Evolutionary conservation across 73 alveolate species (phyloP).

Genomic region (Tetrahymena malaccensis): DNA sequence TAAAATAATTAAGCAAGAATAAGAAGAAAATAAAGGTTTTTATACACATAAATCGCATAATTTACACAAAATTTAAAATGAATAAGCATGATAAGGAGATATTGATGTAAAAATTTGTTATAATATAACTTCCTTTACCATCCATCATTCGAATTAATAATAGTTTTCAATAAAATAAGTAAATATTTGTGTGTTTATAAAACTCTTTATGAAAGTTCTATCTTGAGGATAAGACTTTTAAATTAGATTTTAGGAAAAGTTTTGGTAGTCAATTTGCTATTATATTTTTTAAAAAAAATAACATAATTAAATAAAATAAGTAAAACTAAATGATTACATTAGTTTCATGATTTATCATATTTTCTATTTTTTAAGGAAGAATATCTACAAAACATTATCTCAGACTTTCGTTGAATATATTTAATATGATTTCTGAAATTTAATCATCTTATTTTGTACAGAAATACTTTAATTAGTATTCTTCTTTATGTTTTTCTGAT

Average conservation of each 20-base stretch:
- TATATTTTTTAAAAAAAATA: background rate
- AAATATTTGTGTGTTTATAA: conserved; percentile 9
- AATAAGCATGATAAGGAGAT: background rate
- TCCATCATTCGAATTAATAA: background rate
- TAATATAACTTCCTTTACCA: too few relatives aligned
- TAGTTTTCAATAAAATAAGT: background rate
- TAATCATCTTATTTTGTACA: background rate
- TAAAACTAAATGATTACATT: background rate
- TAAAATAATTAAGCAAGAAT: background rate
- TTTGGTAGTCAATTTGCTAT: background rate
- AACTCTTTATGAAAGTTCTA: background rate
- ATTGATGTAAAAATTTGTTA: too few relatives aligned
- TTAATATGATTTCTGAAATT: background rate
- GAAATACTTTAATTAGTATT: background rate
- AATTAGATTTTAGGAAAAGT: background rate
- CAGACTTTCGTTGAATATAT: conserved; percentile 1
- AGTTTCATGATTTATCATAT: background rate
- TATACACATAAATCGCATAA: too few relatives aligned
- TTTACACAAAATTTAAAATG: background rate
- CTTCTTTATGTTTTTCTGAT: background rate
- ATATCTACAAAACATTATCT: background rate
- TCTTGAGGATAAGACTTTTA: background rate
- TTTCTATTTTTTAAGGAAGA: background rate
- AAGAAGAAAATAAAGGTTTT: background rate
- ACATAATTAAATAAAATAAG: background rate